Percentiles rank a stretch among this genome's conserved stretches.
These are phyloP conservation scores for Amauroascus niger DNA, from an alignment of 2,329 filamentous ascomycete species.

Conservation along the genomic window DNA sequence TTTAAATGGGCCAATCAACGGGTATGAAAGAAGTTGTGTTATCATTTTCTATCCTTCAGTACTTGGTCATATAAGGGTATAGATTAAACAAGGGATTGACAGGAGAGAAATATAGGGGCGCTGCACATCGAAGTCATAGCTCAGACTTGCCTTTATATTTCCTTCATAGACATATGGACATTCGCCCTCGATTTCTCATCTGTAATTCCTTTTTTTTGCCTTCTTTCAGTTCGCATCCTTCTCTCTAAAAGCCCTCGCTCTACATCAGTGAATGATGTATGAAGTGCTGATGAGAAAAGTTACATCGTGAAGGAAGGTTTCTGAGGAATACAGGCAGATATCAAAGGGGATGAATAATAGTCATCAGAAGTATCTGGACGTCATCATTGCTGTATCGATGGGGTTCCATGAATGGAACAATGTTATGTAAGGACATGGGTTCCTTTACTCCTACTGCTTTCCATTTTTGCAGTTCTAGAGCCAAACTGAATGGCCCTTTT, in stretches of 20 bases:
- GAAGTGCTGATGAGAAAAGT: background rate
- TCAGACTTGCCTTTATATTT: conserved; percentile 31
- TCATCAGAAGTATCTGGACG: conserved; percentile 17
- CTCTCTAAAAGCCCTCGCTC: conserved; percentile 5
- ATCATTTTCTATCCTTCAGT: background rate
- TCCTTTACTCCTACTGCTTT: conserved; percentile 54
- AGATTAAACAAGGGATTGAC: no score
- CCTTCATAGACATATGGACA: conserved; percentile 15
- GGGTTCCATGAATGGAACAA: background rate
- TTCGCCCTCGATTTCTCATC: background rate
- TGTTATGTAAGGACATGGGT: conserved; percentile 44
- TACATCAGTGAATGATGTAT: background rate
- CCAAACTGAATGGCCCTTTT: conserved; percentile 88
- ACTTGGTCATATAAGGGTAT: background rate
- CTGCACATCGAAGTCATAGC: conserved; percentile 22
- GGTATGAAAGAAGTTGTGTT: background rate
- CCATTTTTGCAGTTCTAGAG: conserved; percentile 73
- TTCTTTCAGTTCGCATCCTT: background rate
- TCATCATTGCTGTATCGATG: conserved; percentile 15
- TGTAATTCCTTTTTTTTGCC: background rate
- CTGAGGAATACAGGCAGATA: background rate
- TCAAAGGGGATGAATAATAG: background rate
- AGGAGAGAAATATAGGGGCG: no score
- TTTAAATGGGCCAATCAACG: no score
- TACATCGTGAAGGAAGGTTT: background rate